Evolutionary conservation across 1,284 basidiomycete genomes (phyloP).

Genomic region (Boletus semigastroideus): DNA sequence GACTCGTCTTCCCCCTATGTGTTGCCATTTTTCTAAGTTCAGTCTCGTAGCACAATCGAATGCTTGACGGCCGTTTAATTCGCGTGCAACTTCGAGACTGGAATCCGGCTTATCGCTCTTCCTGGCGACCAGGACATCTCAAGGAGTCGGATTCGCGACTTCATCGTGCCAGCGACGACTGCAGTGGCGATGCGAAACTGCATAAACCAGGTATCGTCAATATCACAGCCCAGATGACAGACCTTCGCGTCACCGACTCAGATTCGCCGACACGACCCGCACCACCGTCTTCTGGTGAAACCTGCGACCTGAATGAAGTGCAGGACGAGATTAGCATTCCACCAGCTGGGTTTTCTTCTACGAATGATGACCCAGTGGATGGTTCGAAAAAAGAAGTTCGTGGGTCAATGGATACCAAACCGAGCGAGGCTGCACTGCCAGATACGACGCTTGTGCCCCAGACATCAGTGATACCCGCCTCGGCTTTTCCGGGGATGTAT

Average conservation of each 20-base stretch:
- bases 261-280: slow-evolving; percentile 1
- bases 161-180: slow-evolving; percentile 8
- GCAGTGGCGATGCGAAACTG: slow-evolving; percentile 11
- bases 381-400: slow-evolving; percentile 6
- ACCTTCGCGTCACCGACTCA: slow-evolving; percentile 5
- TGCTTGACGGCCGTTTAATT: slow-evolving; percentile 64
- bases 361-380: background rate
- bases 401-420: slow-evolving; percentile 8
- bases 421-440: slow-evolving; percentile 5
- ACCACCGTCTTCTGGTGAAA: slow-evolving; percentile 6
- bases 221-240: slow-evolving; percentile 9
- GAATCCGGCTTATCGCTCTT: slow-evolving; percentile 46
- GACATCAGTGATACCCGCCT: slow-evolving; percentile 24
- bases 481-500: slow-evolving; percentile 38
- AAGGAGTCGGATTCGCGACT: slow-evolving; percentile 34
- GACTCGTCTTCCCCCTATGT: slow-evolving; percentile 8
- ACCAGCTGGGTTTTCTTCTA: background rate
- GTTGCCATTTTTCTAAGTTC: slow-evolving; percentile 1
- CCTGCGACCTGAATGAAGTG: slow-evolving; percentile 22
- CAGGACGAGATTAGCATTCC: slow-evolving; percentile 5
- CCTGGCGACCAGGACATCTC: slow-evolving; percentile 40
- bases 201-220: slow-evolving; percentile 6
- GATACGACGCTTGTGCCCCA: slow-evolving; percentile 21
- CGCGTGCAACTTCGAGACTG: slow-evolving; percentile 67
- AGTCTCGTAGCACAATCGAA: slow-evolving; percentile 58